phyloP scores from a whole-genome alignment of 257 asterid genomes.

The Solanum sitiens region DNA sequence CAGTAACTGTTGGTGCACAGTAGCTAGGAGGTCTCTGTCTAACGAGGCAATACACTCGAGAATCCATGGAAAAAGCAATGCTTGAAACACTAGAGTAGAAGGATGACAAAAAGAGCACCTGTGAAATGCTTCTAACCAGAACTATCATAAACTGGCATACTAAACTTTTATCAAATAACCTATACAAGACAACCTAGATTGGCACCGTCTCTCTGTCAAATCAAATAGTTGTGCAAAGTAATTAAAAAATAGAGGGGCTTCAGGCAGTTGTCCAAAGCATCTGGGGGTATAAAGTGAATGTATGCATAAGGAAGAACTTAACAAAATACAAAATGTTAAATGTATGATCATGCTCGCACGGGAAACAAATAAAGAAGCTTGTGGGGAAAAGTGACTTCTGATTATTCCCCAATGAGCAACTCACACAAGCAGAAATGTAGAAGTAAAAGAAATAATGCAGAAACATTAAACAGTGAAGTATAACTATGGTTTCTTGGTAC shows the following conservation, averaged over 20 bases:
- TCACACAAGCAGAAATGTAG: neutral
- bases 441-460: neutral
- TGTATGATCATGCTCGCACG: neutral
- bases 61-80: neutral
- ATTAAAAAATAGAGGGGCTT: neutral
- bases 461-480: neutral
- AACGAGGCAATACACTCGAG: neutral
- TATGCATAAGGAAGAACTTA: neutral
- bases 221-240: neutral
- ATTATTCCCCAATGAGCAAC: neutral
- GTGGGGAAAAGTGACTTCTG: neutral
- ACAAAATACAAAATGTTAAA: neutral
- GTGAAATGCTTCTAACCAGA: neutral
- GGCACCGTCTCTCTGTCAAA: neutral
- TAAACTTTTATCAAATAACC: neutral
- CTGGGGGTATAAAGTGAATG: neutral
- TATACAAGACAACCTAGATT: neutral
- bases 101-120: neutral
- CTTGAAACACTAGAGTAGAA: neutral
- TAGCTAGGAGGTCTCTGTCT: neutral
- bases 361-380: neutral
- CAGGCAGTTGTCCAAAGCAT: neutral
- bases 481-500: slow-evolving; percentile 7
- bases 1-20: neutral
- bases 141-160: neutral